phyloP scores from a whole-genome alignment of 352 stramenopile species.

The Phytophthora quininea region DNA sequence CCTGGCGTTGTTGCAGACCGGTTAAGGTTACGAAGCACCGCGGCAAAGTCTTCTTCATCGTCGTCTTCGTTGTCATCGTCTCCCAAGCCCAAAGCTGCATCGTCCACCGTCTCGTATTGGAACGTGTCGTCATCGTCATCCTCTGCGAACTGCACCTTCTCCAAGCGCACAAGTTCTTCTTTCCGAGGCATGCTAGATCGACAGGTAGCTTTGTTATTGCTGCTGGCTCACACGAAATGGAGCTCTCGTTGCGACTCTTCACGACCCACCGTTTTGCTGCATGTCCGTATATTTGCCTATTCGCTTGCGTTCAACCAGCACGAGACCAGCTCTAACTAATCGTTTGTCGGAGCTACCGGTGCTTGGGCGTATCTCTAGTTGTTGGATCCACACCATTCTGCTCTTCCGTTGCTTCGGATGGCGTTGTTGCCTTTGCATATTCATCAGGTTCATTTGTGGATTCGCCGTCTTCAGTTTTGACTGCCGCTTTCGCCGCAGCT shows the following conservation, averaged over 20 bases:
- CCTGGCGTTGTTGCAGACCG: constrained; percentile 50
- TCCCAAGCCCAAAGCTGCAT: constrained; percentile 49
- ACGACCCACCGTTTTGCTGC: constrained; percentile 7
- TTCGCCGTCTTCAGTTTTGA: constrained; percentile 1
- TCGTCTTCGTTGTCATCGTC: constrained; percentile 82
- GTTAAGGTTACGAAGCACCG: constrained; percentile 75
- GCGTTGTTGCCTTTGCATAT: constrained; percentile 2
- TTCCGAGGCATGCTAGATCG: constrained; percentile 32
- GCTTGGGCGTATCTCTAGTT: neutral
- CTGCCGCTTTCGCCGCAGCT: constrained; percentile 13
- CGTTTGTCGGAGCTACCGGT: constrained; percentile 1
- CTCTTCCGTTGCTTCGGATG: neutral
- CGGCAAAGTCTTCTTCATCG: constrained; percentile 90
- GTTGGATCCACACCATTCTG: neutral
- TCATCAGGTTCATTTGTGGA: constrained; percentile 12
- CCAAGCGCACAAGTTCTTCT: constrained; percentile 86
- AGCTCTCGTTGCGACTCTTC: constrained; percentile 28
- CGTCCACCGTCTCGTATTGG: constrained; percentile 80
- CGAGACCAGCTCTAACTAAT: neutral
- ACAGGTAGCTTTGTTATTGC: neutral
- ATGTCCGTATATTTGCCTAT: constrained; percentile 33
- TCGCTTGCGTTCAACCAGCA: neutral
- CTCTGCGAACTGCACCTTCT: constrained; percentile 86
- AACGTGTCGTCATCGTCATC: constrained; percentile 87
- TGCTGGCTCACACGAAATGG: no score